Evolutionary conservation across 352 stramenopile species (phyloP).

Genomic region (Salisapilia sapeloensis): DNA sequence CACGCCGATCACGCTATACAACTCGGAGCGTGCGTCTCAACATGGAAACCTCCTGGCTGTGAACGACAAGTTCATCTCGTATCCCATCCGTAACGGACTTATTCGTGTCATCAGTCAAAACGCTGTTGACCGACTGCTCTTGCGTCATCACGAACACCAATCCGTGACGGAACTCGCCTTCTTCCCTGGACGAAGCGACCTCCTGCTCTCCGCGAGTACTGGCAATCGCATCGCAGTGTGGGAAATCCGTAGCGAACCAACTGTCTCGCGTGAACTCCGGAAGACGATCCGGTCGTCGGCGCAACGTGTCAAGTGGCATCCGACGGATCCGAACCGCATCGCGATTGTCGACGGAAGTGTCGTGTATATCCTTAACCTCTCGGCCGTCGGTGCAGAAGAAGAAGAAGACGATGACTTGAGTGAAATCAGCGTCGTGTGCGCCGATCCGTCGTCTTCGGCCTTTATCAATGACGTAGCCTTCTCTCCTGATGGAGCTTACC

Average conservation of each 20-base stretch:
- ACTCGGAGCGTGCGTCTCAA: conserved; percentile 52
- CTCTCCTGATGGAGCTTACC: conserved; percentile 24
- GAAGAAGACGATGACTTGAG: conserved; percentile 35
- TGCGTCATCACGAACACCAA: conserved; percentile 63
- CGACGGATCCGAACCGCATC: conserved; percentile 53
- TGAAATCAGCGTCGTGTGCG: conserved; percentile 49
- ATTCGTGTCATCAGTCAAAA: conserved; percentile 74
- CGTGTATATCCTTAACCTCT: conserved; percentile 44
- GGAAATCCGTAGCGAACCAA: conserved; percentile 36
- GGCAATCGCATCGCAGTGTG: conserved; percentile 65
- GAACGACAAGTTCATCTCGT: conserved; percentile 76
- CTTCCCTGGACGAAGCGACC: conserved; percentile 50
- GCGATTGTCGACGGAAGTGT: conserved; percentile 45
- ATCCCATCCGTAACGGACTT: conserved; percentile 69
- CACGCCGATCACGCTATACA: conserved; percentile 70
- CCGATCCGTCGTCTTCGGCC: conserved; percentile 36
- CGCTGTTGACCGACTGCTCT: conserved; percentile 48
- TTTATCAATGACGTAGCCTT: conserved; percentile 77
- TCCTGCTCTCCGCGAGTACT: conserved; percentile 44
- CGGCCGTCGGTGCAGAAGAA: conserved; percentile 16
- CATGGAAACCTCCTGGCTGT: conserved; percentile 61
- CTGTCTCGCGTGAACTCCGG: conserved; percentile 43
- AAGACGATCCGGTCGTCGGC: conserved; percentile 36
- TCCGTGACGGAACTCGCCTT: conserved; percentile 56
- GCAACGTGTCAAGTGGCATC: conserved; percentile 70